phyloP scores from a whole-genome alignment of 192 early-diverging fungal genomes.

The Coemansia sp. region DNA sequence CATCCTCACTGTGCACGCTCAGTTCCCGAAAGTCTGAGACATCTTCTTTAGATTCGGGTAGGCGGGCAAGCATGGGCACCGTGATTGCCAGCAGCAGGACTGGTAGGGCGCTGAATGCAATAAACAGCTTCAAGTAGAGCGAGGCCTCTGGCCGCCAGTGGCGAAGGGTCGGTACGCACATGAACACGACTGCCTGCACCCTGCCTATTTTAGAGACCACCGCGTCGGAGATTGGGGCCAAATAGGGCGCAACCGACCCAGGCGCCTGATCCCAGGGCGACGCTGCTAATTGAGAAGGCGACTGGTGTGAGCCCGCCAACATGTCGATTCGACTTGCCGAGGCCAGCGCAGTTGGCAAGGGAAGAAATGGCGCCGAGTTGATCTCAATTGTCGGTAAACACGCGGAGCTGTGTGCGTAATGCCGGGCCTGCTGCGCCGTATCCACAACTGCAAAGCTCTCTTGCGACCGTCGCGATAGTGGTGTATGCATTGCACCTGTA shows the following conservation, averaged over 20 bases:
- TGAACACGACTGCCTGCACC: constrained; percentile 8
- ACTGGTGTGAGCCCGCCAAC: neutral
- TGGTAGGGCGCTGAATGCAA: constrained; percentile 44
- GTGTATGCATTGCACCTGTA: neutral
- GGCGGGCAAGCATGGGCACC: constrained; percentile 29
- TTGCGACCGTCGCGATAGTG: neutral
- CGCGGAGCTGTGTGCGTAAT: neutral
- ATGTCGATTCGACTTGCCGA: constrained; percentile 6
- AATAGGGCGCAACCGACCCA: neutral
- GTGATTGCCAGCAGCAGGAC: constrained; percentile 50
- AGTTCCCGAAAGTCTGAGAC: neutral
- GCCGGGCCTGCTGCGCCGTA: neutral
- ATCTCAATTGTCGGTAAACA: constrained; percentile 1
- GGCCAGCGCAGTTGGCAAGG: constrained; percentile 8
- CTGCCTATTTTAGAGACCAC: neutral
- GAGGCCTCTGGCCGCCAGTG: constrained; percentile 38
- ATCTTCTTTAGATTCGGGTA: neutral
- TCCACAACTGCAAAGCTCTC: neutral
- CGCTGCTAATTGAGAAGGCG: neutral
- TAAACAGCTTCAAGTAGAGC: constrained; percentile 26
- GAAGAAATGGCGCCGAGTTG: neutral
- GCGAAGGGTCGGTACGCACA: constrained; percentile 44
- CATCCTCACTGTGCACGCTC: neutral
- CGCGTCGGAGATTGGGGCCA: neutral
- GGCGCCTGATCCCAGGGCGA: neutral